Base-by-base conservation (phyloP, 2,329 filamentous ascomycete species). In the Venturia aucupariae region DNA sequence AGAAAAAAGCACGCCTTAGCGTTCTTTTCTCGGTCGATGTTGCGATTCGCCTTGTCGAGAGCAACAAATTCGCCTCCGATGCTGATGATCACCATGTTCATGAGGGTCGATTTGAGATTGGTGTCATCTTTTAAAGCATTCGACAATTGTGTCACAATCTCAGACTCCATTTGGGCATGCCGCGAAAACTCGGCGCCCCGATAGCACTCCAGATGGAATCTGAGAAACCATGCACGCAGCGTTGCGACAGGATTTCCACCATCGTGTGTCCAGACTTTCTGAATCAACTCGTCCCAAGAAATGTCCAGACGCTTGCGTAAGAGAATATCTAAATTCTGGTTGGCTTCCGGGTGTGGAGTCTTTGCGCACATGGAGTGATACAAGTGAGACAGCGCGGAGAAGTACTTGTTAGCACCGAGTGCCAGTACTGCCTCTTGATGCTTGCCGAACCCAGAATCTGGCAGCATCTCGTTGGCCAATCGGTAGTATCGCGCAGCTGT, bases 351-450 rank as follows among this genome's bases (percentile, higher is more conserved):
- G 71, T 94, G 87, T 4, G 92, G 90, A 48, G 87, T 81, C 62
- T 86, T 81, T 39, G 90, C 87, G 10, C 87, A 86, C 69, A 94
- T 82, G 19, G 92, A 88, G 67, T 92, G 87, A 72, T 96, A 94
- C 48, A 97, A 85, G 74, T 96, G 87, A 75, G 97, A 97, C 38
- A 95, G 88, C 11, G 91, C 87, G 67, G 91, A 86, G 61, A 97
- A 83, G 72, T 95, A 89, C 69, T 93, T 88, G 65, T 83, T 84
- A 70, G 92, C 86, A 63, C 89, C 87, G 60, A 90, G 83, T 66
- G 89, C 88, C 66, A 97, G 88, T 42, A 97, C 90, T 42, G 90
- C 92, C 74, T 94, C 86, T 75, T 97, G 94, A 71, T 99, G 93
- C 71, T 95, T 89, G 19, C 91, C 89, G 67, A 87, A 85, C 38